Conservation (phyloP, 345 rosid genomes). For the Populus simonii region DNA sequence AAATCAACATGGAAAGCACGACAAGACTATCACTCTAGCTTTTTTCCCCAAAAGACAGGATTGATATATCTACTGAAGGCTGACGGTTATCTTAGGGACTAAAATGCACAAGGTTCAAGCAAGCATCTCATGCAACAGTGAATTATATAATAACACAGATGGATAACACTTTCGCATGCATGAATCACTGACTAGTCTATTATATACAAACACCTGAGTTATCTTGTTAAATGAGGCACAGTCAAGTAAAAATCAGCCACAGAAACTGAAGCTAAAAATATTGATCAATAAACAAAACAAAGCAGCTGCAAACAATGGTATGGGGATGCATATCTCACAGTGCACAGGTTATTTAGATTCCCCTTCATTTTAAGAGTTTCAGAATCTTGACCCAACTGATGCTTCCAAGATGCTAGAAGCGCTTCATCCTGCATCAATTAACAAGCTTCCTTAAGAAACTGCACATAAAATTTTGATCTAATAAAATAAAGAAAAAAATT, state of each 20-base stretch:
- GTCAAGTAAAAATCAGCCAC: neutral
- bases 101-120: neutral
- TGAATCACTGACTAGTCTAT: neutral
- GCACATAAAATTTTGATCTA: neutral
- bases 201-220: neutral
- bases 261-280: neutral
- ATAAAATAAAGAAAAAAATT: neutral
- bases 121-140: neutral
- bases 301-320: neutral
- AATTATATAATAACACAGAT: neutral
- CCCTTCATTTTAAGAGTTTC: slow-evolving; percentile 80
- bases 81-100: neutral
- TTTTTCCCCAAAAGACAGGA: neutral
- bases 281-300: neutral
- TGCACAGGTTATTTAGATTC: slow-evolving; percentile 57
- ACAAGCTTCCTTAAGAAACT: slow-evolving; percentile 11
- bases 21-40: neutral
- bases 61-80: neutral
- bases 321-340: slow-evolving; percentile 44
- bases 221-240: neutral
- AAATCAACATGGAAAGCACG: neutral
- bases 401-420: slow-evolving; percentile 68
- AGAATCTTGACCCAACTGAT: slow-evolving; percentile 76
- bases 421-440: slow-evolving; percentile 62
- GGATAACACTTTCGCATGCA: neutral